Evolutionary conservation across 805 yeast species (phyloP).

Genomic region (Pichia heedii): DNA sequence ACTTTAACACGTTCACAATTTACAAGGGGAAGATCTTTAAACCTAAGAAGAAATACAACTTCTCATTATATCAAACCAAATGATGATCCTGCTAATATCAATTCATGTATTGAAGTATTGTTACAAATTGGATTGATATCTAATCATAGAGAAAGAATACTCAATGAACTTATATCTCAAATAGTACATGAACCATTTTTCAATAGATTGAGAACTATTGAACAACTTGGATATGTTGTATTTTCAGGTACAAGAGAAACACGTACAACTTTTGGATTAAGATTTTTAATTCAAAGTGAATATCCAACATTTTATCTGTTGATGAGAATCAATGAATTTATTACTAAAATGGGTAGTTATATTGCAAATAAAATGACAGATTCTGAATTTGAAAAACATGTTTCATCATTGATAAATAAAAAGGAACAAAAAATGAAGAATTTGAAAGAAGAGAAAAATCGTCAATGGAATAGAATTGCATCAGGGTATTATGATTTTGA

Average conservation of each 20-base stretch:
- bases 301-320: conserved; percentile 66
- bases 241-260: conserved; percentile 64
- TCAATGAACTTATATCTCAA: conserved; percentile 60
- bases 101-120: conserved; percentile 75
- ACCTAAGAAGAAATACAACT: conserved; percentile 31
- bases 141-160: conserved; percentile 36
- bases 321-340: conserved; percentile 63
- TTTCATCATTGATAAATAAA: conserved; percentile 56
- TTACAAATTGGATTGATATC: conserved; percentile 52
- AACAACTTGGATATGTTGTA: conserved; percentile 92
- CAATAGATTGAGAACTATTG: conserved; percentile 82
- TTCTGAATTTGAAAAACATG: conserved; percentile 60
- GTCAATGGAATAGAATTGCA: conserved; percentile 59
- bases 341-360: conserved; percentile 36
- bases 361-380: conserved; percentile 38
- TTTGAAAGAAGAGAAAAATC: conserved; percentile 61
- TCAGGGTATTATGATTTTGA: conserved; percentile 75
- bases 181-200: conserved; percentile 82
- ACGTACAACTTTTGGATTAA: conserved; percentile 63
- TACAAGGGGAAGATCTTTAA: conserved; percentile 34
- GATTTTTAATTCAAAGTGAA: conserved; percentile 79
- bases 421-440: conserved; percentile 69
- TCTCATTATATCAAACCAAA: conserved; percentile 41
- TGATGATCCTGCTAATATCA: conserved; percentile 63
- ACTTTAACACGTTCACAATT: conserved; percentile 37